These are phyloP conservation scores for Magnusiomyces sp. DNA, from an alignment of 1,139 yeast genomes.

Conservation along the genomic window DNA sequence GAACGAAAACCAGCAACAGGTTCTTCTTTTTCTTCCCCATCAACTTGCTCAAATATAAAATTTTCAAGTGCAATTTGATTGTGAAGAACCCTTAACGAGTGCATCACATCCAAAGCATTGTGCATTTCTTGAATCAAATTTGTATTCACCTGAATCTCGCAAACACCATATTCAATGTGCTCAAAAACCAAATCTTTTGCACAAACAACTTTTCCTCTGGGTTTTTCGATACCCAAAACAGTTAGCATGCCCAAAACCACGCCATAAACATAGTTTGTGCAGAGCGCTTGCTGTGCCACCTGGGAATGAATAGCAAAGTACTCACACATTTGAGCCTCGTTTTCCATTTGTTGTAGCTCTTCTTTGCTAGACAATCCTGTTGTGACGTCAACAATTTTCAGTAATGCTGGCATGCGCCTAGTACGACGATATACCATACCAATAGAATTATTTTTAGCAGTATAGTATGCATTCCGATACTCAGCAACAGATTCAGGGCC, in stretches of 20 bases:
- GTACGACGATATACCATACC: too few relatives aligned
- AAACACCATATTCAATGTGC: not conserved
- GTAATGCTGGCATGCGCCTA: slow-evolving; percentile 11
- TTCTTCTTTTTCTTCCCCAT: not conserved
- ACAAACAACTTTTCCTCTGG: slow-evolving; percentile 20
- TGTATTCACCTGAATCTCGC: slow-evolving; percentile 5
- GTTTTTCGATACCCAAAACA: slow-evolving; percentile 22
- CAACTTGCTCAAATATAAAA: slow-evolving; percentile 19
- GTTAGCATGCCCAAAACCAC: slow-evolving; percentile 20
- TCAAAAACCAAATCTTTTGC: slow-evolving; percentile 14
- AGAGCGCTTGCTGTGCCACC: slow-evolving; percentile 11
- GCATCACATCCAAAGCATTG: slow-evolving; percentile 19
- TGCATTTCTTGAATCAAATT: slow-evolving; percentile 17
- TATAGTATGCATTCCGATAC: too few relatives aligned
- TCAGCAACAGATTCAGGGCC: too few relatives aligned
- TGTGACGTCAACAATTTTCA: slow-evolving; percentile 13
- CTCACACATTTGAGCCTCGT: slow-evolving; percentile 25
- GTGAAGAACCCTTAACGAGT: slow-evolving; percentile 21
- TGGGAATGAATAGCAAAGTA: slow-evolving; percentile 18
- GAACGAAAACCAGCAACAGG: too few relatives aligned
- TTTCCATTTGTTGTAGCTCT: slow-evolving; percentile 13
- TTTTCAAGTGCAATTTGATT: slow-evolving; percentile 17
- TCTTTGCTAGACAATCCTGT: not conserved
- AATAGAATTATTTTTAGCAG: too few relatives aligned
- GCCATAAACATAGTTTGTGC: slow-evolving; percentile 21